Evolutionary conservation across 805 yeast species (phyloP).

Genomic region (Nakazawaea ishiwadae): DNA sequence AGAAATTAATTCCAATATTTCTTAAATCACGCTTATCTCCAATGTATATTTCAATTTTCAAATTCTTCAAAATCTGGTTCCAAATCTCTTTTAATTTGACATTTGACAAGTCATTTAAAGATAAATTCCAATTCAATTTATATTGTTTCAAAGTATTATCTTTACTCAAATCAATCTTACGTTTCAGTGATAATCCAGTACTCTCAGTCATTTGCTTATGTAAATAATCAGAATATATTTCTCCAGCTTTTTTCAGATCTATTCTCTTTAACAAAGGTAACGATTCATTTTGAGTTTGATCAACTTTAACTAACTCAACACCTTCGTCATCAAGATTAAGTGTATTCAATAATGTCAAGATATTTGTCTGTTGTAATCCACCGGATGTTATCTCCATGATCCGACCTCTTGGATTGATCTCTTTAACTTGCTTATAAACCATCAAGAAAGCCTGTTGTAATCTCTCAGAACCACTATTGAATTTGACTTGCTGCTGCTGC

Average conservation of each 20-base stretch:
- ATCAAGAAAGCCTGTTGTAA: slow-evolving; percentile 1
- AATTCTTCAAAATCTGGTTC: slow-evolving; percentile 1
- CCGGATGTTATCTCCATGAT: neutral
- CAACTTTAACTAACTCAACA: slow-evolving; percentile 5
- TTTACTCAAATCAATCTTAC: neutral
- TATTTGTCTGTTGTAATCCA: slow-evolving; percentile 1
- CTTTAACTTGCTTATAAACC: neutral
- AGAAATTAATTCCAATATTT: slow-evolving; percentile 2
- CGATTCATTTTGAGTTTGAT: neutral
- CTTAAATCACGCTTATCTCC: slow-evolving; percentile 3
- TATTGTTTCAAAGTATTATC: slow-evolving; percentile 1
- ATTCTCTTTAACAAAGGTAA: slow-evolving; percentile 4
- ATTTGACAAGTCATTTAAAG: slow-evolving; percentile 9
- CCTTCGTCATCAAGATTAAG: slow-evolving; percentile 8
- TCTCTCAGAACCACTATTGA: slow-evolving; percentile 5
- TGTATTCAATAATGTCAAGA: neutral
- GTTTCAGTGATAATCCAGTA: slow-evolving; percentile 1
- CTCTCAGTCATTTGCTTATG: slow-evolving; percentile 8
- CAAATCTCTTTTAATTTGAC: slow-evolving; percentile 11
- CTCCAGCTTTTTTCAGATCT: slow-evolving; percentile 3
- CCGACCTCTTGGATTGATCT: slow-evolving; percentile 1
- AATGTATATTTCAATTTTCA: slow-evolving; percentile 6
- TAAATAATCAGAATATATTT: slow-evolving; percentile 9
- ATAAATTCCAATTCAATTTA: slow-evolving; percentile 10
- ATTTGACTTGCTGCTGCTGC: neutral